phyloP scores from a whole-genome alignment of 352 stramenopile species.

The Thraustotheca clavata region DNA sequence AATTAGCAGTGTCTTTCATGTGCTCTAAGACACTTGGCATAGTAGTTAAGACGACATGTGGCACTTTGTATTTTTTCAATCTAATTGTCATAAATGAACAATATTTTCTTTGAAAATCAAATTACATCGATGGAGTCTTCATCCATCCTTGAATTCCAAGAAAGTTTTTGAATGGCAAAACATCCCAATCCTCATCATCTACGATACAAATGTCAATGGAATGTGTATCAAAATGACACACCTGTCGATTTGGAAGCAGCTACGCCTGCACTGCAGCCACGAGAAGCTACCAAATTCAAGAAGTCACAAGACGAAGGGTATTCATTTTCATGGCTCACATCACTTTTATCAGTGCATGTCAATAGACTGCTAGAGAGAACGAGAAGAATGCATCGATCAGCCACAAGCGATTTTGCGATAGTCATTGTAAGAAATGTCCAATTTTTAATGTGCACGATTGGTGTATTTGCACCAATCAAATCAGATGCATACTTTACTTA shows the following conservation, averaged over 20 bases:
- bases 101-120: no score
- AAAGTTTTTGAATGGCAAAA: no score
- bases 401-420: not conserved
- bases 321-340: not conserved
- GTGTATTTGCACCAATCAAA: not conserved
- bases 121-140: no score
- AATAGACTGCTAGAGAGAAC: no score
- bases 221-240: not conserved
- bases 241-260: not conserved
- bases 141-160: no score
- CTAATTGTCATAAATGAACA: no score
- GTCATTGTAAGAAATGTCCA: no score
- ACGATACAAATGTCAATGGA: not conserved
- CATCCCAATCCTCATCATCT: no score
- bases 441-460: no score
- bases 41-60: not conserved
- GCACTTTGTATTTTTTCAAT: not conserved
- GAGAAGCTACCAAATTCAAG: not conserved
- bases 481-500: not conserved
- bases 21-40: not conserved
- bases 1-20: not conserved
- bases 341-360: no score
- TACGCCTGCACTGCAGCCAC: not conserved
- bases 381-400: not conserved
- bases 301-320: not conserved